These are phyloP conservation scores for Plasmodium vivax DNA, from an alignment of 169 alveolate genomes.

Conservation along the genomic window DNA sequence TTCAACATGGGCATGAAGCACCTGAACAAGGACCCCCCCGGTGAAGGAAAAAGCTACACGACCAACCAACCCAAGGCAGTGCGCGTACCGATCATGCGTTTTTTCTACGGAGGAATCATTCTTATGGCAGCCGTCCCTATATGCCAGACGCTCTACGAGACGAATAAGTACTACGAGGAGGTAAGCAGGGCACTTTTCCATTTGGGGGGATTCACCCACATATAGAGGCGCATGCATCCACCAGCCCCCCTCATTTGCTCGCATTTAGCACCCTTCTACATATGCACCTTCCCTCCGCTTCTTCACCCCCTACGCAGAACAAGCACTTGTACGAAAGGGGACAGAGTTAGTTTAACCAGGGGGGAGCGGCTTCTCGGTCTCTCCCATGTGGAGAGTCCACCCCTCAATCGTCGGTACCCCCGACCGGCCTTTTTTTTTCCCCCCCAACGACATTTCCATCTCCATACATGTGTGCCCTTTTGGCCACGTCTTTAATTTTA, in stretches of 20 bases:
- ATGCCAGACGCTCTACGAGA: conserved; percentile 70
- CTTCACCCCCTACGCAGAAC: conserved; percentile 21
- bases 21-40: background rate
- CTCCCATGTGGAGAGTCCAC: background rate
- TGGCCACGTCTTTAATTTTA: background rate
- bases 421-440: background rate
- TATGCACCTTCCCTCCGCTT: background rate
- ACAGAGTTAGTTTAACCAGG: background rate
- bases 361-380: too few relatives aligned
- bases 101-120: conserved; percentile 38
- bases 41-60: background rate
- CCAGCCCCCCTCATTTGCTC: background rate
- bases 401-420: background rate
- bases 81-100: conserved; percentile 60
- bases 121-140: conserved; percentile 71
- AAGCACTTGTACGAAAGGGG: conserved; percentile 42
- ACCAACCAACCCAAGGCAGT: conserved; percentile 39
- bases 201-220: background rate
- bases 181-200: background rate
- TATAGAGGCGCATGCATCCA: background rate
- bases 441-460: background rate
- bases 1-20: background rate
- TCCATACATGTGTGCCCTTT: background rate
- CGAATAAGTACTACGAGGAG: conserved; percentile 64
- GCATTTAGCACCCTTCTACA: background rate